phyloP scores from a whole-genome alignment of 2,329 filamentous ascomycete species.

The Periconia digitata region DNA sequence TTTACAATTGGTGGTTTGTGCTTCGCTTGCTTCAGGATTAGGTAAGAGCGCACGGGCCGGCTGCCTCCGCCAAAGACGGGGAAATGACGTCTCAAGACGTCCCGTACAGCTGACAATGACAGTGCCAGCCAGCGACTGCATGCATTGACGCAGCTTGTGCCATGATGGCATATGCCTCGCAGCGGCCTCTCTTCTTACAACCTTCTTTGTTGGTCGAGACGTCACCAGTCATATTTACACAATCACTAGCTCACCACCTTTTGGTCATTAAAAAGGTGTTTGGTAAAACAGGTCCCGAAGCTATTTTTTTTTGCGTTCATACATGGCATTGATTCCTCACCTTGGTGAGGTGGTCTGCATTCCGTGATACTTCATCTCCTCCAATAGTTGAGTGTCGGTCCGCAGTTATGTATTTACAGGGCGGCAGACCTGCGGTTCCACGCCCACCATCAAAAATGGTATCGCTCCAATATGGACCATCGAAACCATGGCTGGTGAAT shows the following conservation, averaged over 20 bases:
- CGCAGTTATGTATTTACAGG: conserved; percentile 13
- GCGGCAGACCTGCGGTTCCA: conserved; percentile 5
- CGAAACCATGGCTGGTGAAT: conserved; percentile 3
- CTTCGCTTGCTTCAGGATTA: not conserved
- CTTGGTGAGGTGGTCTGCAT: too few relatives aligned
- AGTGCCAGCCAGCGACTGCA: not conserved
- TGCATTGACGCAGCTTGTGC: too few relatives aligned
- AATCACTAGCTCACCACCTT: too few relatives aligned
- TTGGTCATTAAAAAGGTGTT: too few relatives aligned
- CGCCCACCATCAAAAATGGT: not conserved
- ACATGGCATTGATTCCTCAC: too few relatives aligned
- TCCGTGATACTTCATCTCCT: too few relatives aligned
- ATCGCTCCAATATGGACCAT: conserved; percentile 6
- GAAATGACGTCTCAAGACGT: not conserved
- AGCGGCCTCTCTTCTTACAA: not conserved
- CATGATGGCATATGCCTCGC: not conserved
- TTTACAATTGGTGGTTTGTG: not conserved
- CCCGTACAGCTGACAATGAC: not conserved
- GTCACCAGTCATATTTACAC: too few relatives aligned
- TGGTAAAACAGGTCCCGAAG: too few relatives aligned
- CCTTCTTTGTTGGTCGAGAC: not conserved
- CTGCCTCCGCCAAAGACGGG: not conserved
- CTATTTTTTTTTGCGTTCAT: too few relatives aligned
- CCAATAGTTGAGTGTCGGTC: not conserved
- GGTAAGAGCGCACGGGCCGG: not conserved